These are phyloP conservation scores for Cicer arietinum DNA, from an alignment of 306 rosid genomes.

Conservation along the genomic window DNA sequence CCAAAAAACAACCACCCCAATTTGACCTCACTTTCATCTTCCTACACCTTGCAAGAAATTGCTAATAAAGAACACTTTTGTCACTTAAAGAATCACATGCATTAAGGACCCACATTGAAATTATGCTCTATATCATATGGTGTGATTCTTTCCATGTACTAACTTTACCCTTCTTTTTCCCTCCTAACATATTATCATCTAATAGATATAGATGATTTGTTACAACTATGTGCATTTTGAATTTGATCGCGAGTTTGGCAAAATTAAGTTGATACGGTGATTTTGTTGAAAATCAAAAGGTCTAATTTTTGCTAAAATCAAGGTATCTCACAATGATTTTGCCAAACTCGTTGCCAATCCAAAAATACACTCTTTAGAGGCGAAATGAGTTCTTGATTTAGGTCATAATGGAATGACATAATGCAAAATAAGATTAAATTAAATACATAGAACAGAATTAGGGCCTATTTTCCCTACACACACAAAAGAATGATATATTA, in stretches of 20 bases:
- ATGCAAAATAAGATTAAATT: neutral
- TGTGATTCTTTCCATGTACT: constrained; percentile 19
- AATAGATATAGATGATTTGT: constrained; percentile 28
- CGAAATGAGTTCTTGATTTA: neutral
- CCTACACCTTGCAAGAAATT: constrained; percentile 31
- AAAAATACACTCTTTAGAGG: neutral
- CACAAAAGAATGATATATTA: constrained; percentile 29
- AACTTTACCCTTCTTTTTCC: constrained; percentile 13
- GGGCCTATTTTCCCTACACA: constrained; percentile 20
- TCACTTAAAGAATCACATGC: constrained; percentile 48
- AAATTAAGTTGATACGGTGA: no score
- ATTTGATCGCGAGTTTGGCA: no score
- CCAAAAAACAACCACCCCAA: constrained; percentile 51
- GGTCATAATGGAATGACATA: constrained; percentile 23
- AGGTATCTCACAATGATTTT: no score
- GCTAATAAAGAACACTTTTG: constrained; percentile 44
- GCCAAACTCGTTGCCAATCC: no score
- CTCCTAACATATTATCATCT: neutral
- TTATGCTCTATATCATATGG: constrained; percentile 31
- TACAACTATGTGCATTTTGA: neutral
- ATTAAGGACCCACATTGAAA: constrained; percentile 30
- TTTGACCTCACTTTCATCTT: constrained; percentile 45
- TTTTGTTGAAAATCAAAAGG: no score
- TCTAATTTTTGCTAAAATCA: no score
- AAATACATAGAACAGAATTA: constrained; percentile 6